A percentile compares a stretch with the other conserved stretches of the same genome.
Evolutionary conservation across 768 basidiomycete species (phyloP).

Genomic region (Rubroboletus pulcherrimus): DNA sequence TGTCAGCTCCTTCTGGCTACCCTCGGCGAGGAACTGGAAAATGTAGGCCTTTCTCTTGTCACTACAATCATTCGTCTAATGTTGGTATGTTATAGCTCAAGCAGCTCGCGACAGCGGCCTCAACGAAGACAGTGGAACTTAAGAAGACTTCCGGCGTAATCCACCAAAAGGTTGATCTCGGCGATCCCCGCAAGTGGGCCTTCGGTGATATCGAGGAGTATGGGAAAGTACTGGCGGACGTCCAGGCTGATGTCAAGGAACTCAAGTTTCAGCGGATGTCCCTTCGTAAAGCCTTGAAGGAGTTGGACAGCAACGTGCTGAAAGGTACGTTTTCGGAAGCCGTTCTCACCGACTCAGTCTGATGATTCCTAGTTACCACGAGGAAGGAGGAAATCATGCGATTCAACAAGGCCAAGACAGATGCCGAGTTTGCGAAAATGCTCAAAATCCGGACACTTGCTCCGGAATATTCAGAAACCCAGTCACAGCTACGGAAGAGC

Average conservation of each 20-base stretch:
- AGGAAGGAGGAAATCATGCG: slow-evolving; percentile 79
- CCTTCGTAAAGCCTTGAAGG: slow-evolving; percentile 43
- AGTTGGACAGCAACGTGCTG: slow-evolving; percentile 62
- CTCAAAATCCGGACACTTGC: slow-evolving; percentile 73
- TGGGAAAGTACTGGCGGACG: slow-evolving; percentile 31
- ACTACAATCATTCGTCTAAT: not conserved
- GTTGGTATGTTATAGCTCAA: slow-evolving; percentile 37
- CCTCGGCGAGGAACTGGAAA: slow-evolving; percentile 51
- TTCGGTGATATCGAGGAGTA: slow-evolving; percentile 52
- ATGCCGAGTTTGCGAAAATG: slow-evolving; percentile 76
- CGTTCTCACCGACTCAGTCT: not conserved
- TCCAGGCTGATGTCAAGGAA: slow-evolving; percentile 50
- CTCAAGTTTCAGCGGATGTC: slow-evolving; percentile 42
- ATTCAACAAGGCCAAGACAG: slow-evolving; percentile 73
- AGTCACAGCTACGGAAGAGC: slow-evolving; percentile 66
- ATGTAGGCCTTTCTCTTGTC: slow-evolving; percentile 41
- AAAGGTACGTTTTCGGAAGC: slow-evolving; percentile 45
- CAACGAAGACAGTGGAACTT: slow-evolving; percentile 34
- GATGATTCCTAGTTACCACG: slow-evolving; percentile 56
- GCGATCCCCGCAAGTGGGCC: slow-evolving; percentile 48
- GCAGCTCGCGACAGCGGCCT: slow-evolving; percentile 36
- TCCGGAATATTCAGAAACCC: slow-evolving; percentile 84
- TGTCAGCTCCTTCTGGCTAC: slow-evolving; percentile 46
- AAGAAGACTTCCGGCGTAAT: slow-evolving; percentile 36
- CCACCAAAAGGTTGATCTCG: slow-evolving; percentile 44